These are phyloP conservation scores for Candida suzukii DNA, from an alignment of 805 yeast species.

Conservation along the genomic window DNA sequence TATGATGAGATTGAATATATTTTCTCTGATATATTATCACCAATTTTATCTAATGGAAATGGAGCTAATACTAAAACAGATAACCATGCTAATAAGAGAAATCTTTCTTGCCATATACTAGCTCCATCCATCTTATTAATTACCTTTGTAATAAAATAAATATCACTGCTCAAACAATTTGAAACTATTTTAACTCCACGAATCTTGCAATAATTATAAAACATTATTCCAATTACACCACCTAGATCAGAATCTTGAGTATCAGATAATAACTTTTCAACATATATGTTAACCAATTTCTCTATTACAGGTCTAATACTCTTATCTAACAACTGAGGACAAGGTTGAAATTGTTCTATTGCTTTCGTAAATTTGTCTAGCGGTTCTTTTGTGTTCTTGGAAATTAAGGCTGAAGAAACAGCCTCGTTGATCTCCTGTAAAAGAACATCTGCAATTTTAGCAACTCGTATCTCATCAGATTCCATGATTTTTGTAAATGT, in stretches of 20 bases:
- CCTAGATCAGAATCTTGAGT: conserved; percentile 5
- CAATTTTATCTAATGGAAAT: conserved; percentile 44
- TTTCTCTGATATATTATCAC: conserved; percentile 22
- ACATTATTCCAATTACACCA: conserved; percentile 22
- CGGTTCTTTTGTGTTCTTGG: neutral
- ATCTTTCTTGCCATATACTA: conserved; percentile 39
- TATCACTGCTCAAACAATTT: conserved; percentile 55
- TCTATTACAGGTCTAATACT: conserved; percentile 28
- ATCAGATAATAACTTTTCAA: conserved; percentile 6
- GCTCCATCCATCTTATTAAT: conserved; percentile 16
- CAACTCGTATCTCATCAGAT: conserved; percentile 21
- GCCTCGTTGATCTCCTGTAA: too few species aligned
- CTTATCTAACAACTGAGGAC: conserved; percentile 44
- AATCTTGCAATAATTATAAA: conserved; percentile 59
- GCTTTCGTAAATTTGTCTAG: conserved; percentile 11
- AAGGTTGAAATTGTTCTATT: conserved; percentile 45
- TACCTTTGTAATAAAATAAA: conserved; percentile 38
- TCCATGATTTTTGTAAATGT: conserved; percentile 20
- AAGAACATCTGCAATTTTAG: conserved; percentile 20
- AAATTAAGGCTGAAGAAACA: too few species aligned
- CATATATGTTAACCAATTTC: conserved; percentile 22
- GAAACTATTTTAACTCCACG: conserved; percentile 57
- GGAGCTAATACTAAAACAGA: conserved; percentile 68
- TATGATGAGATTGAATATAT: conserved; percentile 29
- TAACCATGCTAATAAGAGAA: conserved; percentile 61